Evolutionary conservation across 257 asterid genomes (phyloP).

Genomic region (Solanum ahanhuiri): DNA sequence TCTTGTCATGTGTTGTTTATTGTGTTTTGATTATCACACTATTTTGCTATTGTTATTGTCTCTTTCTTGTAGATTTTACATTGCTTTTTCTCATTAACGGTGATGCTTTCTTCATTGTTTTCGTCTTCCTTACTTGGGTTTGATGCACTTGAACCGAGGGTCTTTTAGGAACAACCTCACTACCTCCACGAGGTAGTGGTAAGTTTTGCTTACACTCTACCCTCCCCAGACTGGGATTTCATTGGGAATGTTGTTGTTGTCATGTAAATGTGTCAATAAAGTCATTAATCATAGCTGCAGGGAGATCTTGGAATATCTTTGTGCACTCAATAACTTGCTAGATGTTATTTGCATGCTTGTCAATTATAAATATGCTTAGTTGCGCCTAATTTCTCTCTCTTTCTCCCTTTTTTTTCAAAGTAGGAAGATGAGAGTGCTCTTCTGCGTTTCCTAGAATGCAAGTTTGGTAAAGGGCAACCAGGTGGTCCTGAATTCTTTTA

Average conservation of each 20-base stretch:
- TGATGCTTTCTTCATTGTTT: not conserved
- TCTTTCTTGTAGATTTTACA: not conserved
- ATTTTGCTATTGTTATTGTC: not conserved
- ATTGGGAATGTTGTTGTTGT: not conserved
- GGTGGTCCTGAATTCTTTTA: conserved; percentile 79
- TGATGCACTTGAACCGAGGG: not conserved
- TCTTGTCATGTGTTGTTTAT: not conserved
- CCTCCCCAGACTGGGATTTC: not conserved
- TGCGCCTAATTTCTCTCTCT: conserved; percentile 12
- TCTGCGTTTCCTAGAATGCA: conserved; percentile 88
- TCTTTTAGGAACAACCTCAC: not conserved
- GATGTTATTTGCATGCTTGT: not conserved
- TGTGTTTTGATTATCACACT: not conserved
- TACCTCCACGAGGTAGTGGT: not conserved
- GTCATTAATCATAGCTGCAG: not conserved
- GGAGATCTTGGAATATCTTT: not conserved
- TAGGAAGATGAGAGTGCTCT: conserved; percentile 95
- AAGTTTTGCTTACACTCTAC: not conserved
- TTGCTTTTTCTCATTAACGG: not conserved
- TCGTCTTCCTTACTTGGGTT: not conserved
- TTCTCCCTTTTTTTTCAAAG: conserved; percentile 1
- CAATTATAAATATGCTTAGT: not conserved
- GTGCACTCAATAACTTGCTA: not conserved
- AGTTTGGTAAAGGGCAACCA: conserved; percentile 74
- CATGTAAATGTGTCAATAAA: not conserved